These are phyloP conservation scores for Cryptococcus sp. DNA, from an alignment of 1,284 basidiomycete species.

Conservation along the genomic window DNA sequence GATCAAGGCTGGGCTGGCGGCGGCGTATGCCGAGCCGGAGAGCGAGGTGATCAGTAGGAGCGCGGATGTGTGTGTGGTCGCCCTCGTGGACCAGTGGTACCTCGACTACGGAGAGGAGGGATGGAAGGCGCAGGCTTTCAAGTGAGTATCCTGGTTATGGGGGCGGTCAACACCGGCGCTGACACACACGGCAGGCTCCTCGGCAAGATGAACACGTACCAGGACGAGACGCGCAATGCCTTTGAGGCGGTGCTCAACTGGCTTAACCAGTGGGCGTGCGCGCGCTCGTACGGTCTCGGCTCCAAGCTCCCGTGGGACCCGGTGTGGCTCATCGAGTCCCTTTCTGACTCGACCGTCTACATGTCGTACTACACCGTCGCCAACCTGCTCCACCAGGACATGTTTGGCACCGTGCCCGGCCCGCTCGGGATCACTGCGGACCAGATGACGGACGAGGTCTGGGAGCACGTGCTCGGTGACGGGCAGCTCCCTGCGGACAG, in stretches of 20 bases:
- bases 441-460: constrained; percentile 95
- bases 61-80: constrained; percentile 94
- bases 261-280: constrained; percentile 99
- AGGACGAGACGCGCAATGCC: constrained; percentile 79
- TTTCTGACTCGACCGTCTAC: constrained; percentile 98
- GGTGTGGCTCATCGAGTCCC: constrained; percentile 91
- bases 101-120: constrained; percentile 89
- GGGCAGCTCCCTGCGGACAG: constrained; percentile 68
- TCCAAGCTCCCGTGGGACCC: constrained; percentile 97
- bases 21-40: constrained; percentile 95
- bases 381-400: constrained; percentile 74
- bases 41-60: constrained; percentile 84
- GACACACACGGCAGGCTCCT: constrained; percentile 59
- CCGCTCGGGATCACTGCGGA: constrained; percentile 80
- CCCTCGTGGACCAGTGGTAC: constrained; percentile 99
- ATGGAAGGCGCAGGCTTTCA: constrained; percentile 84
- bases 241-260: constrained; percentile 92
- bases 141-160: constrained; percentile 54
- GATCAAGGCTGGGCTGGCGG: constrained; percentile 73
- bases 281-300: constrained; percentile 92
- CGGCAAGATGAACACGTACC: constrained; percentile 84
- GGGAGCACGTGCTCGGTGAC: constrained; percentile 87
- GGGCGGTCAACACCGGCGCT: background rate
- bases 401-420: constrained; percentile 76
- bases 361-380: constrained; percentile 98